Evolutionary conservation across 2,329 filamentous ascomycete species (phyloP), one percentile per base, ranked within the genome.

Genomic region (Beauveria pseudobassiana): DNA sequence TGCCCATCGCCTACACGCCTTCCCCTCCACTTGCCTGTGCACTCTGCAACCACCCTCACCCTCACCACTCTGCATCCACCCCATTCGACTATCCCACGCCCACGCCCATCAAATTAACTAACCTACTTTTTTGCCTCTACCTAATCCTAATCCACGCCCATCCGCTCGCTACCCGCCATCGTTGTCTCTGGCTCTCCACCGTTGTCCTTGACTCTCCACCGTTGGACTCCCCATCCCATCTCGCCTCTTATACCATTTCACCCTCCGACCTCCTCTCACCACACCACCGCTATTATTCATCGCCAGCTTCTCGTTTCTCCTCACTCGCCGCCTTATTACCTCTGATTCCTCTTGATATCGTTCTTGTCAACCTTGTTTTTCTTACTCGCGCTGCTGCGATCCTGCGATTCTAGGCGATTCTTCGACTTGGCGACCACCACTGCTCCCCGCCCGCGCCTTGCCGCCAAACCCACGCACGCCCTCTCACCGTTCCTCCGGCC

Each of bases 211-310:
- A 20, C 26, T 34, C 54, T 48, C 26, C 42, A 46, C 54, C 28
- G 26, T 56, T 56, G 10, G 38, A 45, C 54, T 46, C 53, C 53
- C 53, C 53, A 55, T 57, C 54, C 53, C 43, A 57, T 48, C 28
- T 34, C 43, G 54, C 54, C 53, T 57, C 54, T 57, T 57, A 57
- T 57, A 57, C 54, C 28, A 57, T 48, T 57, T 45, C 54, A 48
- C 54, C 54, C 54, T 57, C 54, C 54, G 12, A 28, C 26, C 43
- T 57, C 43, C 24, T 48, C 43, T 34, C 54, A 57, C 43, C 43
- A 48, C 54, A 57, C 54, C 43, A 22, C 54, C 54, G 26, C 54
- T 14, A 5, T 38, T 30, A 46, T 48, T n/a, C 54, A 57, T 57
- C 54, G 26, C 54, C 22, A 30, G 38, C n/a, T 34, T 28, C 14